A percentile compares a stretch with the other conserved stretches of the same genome.
These are phyloP conservation scores for Moniliella sp. DNA, from an alignment of 1,284 basidiomycete genomes.

Conservation along the genomic window DNA sequence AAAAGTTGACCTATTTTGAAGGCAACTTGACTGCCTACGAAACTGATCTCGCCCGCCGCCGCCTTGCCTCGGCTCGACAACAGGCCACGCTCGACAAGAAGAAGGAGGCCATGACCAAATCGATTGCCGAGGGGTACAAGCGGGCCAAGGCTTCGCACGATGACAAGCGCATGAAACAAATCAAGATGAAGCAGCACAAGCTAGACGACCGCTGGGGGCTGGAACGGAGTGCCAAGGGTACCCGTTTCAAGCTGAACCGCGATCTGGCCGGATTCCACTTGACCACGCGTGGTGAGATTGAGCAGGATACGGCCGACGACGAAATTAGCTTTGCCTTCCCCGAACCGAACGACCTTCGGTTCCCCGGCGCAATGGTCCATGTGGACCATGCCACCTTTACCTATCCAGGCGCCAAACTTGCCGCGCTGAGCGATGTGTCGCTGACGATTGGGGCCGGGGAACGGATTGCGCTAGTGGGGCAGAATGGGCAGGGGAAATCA, in stretches of 20 bases:
- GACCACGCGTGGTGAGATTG: constrained; percentile 39
- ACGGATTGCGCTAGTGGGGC: constrained; percentile 44
- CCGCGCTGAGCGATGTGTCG: constrained; percentile 41
- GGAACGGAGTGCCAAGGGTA: constrained; percentile 39
- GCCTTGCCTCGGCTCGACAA: constrained; percentile 40
- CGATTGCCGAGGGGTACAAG: constrained; percentile 39
- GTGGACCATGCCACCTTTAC: constrained; percentile 40
- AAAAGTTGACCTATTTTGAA: constrained; percentile 43
- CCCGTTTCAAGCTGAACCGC: constrained; percentile 45
- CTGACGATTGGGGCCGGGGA: constrained; percentile 44
- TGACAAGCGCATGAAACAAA: constrained; percentile 44
- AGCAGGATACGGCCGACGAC: constrained; percentile 40
- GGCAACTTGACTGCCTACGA: constrained; percentile 46
- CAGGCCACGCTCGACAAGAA: constrained; percentile 44
- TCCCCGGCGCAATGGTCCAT: constrained; percentile 41
- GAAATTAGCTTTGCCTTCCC: constrained; percentile 40
- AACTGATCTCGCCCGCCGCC: constrained; percentile 40
- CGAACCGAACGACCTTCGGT: constrained; percentile 39
- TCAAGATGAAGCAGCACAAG: constrained; percentile 46
- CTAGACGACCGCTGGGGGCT: constrained; percentile 43
- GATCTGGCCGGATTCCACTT: constrained; percentile 39
- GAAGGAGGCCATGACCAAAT: constrained; percentile 37
- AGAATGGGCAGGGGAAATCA: constrained; percentile 24
- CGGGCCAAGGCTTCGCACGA: constrained; percentile 45
- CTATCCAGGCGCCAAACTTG: constrained; percentile 32